These are phyloP conservation scores for Diaporthe australafricana DNA, from an alignment of 2,329 filamentous ascomycete genomes.

Conservation along the genomic window DNA sequence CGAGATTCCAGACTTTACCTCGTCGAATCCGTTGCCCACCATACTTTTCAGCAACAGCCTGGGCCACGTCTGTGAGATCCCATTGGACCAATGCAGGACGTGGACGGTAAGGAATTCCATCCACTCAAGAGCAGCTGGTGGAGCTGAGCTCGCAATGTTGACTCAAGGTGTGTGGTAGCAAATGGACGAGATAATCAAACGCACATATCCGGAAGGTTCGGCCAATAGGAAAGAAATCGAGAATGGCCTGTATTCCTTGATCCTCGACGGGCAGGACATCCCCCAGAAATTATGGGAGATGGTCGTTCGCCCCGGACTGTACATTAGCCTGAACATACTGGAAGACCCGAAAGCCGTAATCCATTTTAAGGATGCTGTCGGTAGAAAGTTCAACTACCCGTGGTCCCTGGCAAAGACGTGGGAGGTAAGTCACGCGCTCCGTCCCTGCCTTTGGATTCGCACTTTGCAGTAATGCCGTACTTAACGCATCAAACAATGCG, in stretches of 20 bases:
- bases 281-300: not conserved
- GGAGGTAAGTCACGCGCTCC: not conserved
- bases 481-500: not conserved
- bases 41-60: not conserved
- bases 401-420: not conserved
- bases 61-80: not conserved
- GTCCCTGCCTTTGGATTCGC: not conserved
- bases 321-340: not conserved
- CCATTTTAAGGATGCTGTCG: not conserved
- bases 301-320: not conserved
- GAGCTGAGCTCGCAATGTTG: not conserved
- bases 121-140: no score
- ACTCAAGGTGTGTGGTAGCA: not conserved
- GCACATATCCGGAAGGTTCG: not conserved
- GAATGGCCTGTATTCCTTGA: not conserved
- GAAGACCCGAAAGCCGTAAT: not conserved
- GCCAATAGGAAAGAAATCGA: not conserved
- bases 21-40: no score
- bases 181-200: conserved; percentile 9
- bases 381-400: not conserved
- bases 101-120: conserved; percentile 25
- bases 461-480: no score
- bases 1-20: not conserved
- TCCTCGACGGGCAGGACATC: not conserved
- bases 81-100: conserved; percentile 20